Evolutionary conservation across 2,329 filamentous ascomycete genomes (phyloP).

Genomic region (Penicillium rolfsii): DNA sequence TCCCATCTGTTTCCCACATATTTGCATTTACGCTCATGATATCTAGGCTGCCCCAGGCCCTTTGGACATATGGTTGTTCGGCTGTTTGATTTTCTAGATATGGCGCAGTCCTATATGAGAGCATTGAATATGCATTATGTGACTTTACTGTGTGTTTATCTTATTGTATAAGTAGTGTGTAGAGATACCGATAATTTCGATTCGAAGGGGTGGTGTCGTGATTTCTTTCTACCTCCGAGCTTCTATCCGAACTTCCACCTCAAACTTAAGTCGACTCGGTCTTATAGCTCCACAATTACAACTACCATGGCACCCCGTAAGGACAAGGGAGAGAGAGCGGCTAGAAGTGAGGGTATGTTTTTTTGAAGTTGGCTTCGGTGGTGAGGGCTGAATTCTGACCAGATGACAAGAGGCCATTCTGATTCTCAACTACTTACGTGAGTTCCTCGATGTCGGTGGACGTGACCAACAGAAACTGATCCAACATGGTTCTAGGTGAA

Average conservation of each 20-base stretch:
- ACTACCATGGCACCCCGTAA: constrained; percentile 46
- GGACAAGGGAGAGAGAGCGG: constrained; percentile 39
- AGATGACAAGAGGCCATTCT: constrained; percentile 40
- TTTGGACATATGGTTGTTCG: constrained; percentile 30
- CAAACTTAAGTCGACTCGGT: not conserved
- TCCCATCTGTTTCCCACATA: constrained; percentile 19
- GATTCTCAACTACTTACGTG: constrained; percentile 57
- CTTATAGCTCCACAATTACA: not conserved
- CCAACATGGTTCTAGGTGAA: constrained; percentile 41
- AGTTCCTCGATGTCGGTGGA: constrained; percentile 27
- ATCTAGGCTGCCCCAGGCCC: constrained; percentile 18
- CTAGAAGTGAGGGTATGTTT: constrained; percentile 37
- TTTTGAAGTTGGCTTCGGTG: not conserved
- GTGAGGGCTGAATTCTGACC: constrained; percentile 2
- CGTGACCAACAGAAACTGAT: constrained; percentile 1
- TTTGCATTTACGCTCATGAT: constrained; percentile 29
- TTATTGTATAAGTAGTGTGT: not conserved
- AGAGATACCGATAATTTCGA: too few species aligned
- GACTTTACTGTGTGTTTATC: not conserved
- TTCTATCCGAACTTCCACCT: not conserved
- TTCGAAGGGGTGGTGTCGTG: not conserved
- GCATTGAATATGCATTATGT: constrained; percentile 2
- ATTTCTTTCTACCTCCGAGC: not conserved
- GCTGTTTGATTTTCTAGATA: constrained; percentile 21
- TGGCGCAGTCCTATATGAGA: constrained; percentile 21